phyloP scores from a whole-genome alignment of 805 yeast species.

The Suhomyces tanzawaensis region DNA sequence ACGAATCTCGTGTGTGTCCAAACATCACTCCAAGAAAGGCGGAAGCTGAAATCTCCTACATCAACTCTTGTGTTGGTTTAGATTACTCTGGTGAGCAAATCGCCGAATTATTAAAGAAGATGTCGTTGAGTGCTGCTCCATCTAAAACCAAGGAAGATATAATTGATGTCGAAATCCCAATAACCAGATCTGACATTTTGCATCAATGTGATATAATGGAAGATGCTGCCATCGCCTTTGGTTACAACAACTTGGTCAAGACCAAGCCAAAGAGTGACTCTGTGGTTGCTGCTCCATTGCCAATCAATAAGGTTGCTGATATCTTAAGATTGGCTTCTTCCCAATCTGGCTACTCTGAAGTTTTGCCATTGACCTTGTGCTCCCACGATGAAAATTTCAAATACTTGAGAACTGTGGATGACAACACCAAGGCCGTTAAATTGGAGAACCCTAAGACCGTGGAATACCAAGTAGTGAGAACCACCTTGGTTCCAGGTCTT shows the following conservation, averaged over 20 bases:
- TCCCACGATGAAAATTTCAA: conserved; percentile 97
- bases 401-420: conserved; percentile 73
- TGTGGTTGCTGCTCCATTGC: conserved; percentile 82
- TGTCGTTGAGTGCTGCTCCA: conserved; percentile 72
- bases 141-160: conserved; percentile 46
- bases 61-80: conserved; percentile 92
- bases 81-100: conserved; percentile 67
- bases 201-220: conserved; percentile 99
- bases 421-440: conserved; percentile 75
- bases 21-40: conserved; percentile 62
- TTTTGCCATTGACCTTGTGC: conserved; percentile 90
- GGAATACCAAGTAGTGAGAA: conserved; percentile 97
- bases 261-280: conserved; percentile 76
- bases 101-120: conserved; percentile 63
- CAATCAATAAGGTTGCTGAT: conserved; percentile 87
- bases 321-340: conserved; percentile 88
- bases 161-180: conserved; percentile 74
- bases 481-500: conserved; percentile 89
- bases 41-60: conserved; percentile 75
- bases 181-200: conserved; percentile 91
- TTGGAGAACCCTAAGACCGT: conserved; percentile 94
- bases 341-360: conserved; percentile 95
- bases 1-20: conserved; percentile 75
- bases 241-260: conserved; percentile 83
- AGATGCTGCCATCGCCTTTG: conserved; percentile 95